Conservation (phyloP, 805 yeast genomes). For the Ogataea pignaliae region DNA sequence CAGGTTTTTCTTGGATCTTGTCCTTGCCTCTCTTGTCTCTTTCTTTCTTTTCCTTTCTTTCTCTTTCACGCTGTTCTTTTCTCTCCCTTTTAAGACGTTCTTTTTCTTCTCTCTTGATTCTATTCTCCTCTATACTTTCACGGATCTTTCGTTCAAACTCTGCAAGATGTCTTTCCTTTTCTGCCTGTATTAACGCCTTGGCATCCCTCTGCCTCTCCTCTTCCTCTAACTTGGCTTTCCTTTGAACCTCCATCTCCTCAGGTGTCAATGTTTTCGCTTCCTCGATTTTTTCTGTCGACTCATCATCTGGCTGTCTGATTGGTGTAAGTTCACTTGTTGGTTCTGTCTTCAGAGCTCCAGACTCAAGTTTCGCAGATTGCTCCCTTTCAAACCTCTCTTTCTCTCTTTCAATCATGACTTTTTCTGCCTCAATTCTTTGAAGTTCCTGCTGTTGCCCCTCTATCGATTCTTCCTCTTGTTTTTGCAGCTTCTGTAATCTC, state of each 20-base stretch:
- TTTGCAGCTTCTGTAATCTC: conserved; percentile 20
- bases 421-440: conserved; percentile 9
- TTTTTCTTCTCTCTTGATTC: conserved; percentile 5
- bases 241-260: too few species aligned
- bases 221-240: too few species aligned
- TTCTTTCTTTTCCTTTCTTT: conserved; percentile 13
- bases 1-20: conserved; percentile 4
- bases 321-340: too few species aligned
- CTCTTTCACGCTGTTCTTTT: conserved; percentile 13
- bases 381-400: conserved; percentile 5
- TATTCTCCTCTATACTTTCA: conserved; percentile 10
- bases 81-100: conserved; percentile 3
- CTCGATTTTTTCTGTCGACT: too few species aligned
- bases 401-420: conserved; percentile 11
- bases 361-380: too few species aligned
- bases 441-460: conserved; percentile 16
- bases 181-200: conserved; percentile 5
- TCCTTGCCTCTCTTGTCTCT: conserved; percentile 16
- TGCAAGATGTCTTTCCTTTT: conserved; percentile 11
- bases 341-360: too few species aligned
- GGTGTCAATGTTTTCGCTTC: too few species aligned
- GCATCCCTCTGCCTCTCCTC: too few species aligned
- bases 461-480: conserved; percentile 16
- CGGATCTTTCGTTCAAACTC: background rate
- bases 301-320: too few species aligned